Conservation (phyloP, 2,329 filamentous ascomycete genomes). For the Fusarium torulosum region DNA sequence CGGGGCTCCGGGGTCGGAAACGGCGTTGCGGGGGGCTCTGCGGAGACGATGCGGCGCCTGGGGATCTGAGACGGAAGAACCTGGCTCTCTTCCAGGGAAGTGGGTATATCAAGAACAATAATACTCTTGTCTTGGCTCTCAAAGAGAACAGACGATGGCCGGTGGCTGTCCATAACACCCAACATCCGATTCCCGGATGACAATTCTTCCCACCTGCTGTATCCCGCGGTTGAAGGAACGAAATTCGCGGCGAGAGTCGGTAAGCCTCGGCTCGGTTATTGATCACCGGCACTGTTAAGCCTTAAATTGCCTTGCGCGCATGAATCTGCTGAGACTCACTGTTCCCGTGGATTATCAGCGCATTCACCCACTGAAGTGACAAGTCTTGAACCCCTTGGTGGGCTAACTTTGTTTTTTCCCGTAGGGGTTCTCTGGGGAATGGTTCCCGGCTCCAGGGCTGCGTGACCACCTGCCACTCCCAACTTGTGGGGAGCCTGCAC, state of each 20-base stretch:
- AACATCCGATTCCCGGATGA: constrained; percentile 11
- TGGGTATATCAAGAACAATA: constrained; percentile 76
- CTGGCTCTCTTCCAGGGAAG: constrained; percentile 77
- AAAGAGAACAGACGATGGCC: constrained; percentile 51
- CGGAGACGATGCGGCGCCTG: constrained; percentile 61
- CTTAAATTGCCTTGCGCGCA: constrained; percentile 1
- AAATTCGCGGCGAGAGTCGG: constrained; percentile 44
- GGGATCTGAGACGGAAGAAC: constrained; percentile 56
- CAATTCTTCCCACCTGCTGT: constrained; percentile 23
- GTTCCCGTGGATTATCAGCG: constrained; percentile 27
- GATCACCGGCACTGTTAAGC: constrained; percentile 37
- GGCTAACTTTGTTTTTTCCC: constrained; percentile 16
- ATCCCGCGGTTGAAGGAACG: constrained; percentile 28
- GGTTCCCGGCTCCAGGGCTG: constrained; percentile 22
- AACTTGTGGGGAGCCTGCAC: constrained; percentile 30
- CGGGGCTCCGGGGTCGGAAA: constrained; percentile 67
- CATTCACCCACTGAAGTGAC: constrained; percentile 28
- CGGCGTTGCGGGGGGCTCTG: constrained; percentile 57
- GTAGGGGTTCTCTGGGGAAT: constrained; percentile 32
- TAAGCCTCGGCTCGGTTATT: constrained; percentile 50
- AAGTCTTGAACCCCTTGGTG: constrained; percentile 15
- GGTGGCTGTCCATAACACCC: constrained; percentile 25
- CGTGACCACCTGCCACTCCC: constrained; percentile 39
- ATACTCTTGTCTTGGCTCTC: constrained; percentile 57
- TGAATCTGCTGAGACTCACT: constrained; percentile 23